Base-by-base conservation (phyloP, 2,329 filamentous ascomycete species). In the Talaromyces pinophilus region DNA sequence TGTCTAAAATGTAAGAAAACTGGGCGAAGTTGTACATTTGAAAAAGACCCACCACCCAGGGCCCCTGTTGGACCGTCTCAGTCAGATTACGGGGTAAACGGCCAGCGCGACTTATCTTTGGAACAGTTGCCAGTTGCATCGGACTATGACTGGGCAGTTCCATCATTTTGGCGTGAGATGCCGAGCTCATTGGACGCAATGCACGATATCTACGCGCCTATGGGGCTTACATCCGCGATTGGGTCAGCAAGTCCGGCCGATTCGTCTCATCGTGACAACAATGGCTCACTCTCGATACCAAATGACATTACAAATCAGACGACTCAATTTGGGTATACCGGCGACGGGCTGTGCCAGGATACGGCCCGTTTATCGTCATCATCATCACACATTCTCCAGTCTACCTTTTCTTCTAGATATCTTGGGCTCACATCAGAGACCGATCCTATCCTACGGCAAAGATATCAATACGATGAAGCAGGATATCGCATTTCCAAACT, bases 11-110 rank as follows among this genome's bases (percentile, higher is more conserved):
- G 50, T n/a, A 33, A 33, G 3, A 54, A 54, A 30, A 15, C 15
- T 13, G 50, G 50, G 25, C 50, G 50, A 54, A 54, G 50, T 2
- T 54, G 25, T 33, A 54, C 25, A 5, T n/a, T 33, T 33, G 50
- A 33, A 25, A 54, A 54, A 52, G 48, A 52, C 30, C 48, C 48
- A 28, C 48, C 48, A 52, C 48, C 48, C 8, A 52, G 48, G 25
- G 19, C 48, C n/a, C 48, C 22, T 52, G 4, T 25, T 11, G 22
- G 48, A 13, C 25, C 19, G 28, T 30, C 50, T 15, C 50, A n/a
- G 25, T 54, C 50, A 33, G 28, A 13, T 30, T 8, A 33, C 50
- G 50, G 35, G 6, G 30, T n/a, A 11, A 15, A 33, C 50, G 13
- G 25, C 50, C 28, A n/a, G 25, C 2, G 13, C 17, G 50, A 7